These are phyloP conservation scores for Diaporthe citrichinensis DNA, from an alignment of 2,329 filamentous ascomycete genomes.

Conservation along the genomic window DNA sequence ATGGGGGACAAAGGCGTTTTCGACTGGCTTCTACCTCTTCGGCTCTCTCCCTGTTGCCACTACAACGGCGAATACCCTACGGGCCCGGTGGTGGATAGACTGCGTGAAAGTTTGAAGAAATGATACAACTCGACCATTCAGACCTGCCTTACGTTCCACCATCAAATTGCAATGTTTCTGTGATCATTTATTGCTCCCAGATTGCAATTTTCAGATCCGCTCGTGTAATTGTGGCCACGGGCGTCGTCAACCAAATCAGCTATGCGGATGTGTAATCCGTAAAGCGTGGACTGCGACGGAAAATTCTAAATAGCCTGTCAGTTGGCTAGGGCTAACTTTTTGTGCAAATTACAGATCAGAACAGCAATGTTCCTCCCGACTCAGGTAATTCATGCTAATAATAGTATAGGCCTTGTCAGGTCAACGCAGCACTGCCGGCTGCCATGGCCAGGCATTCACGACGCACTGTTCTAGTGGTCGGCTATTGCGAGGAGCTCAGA, in stretches of 20 bases:
- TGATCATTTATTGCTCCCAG: background rate
- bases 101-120: conserved; percentile 35
- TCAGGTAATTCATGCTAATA: too few species aligned
- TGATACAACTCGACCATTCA: conserved; percentile 21
- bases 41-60: conserved; percentile 75
- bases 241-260: background rate
- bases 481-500: conserved; percentile 45
- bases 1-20: conserved; percentile 77
- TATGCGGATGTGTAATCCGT: background rate
- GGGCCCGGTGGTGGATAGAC: conserved; percentile 35
- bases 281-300: background rate
- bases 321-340: background rate
- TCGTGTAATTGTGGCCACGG: background rate
- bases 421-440: too few species aligned
- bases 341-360: background rate
- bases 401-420: background rate
- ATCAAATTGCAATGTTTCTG: background rate
- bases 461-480: conserved; percentile 31
- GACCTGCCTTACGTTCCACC: background rate
- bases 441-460: background rate
- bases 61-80: conserved; percentile 37
- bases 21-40: conserved; percentile 87
- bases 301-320: too few species aligned
- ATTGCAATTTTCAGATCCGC: background rate
- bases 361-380: background rate